These are phyloP conservation scores for Nicotiana obtusifolia DNA, from an alignment of 257 asterid genomes.

Conservation along the genomic window DNA sequence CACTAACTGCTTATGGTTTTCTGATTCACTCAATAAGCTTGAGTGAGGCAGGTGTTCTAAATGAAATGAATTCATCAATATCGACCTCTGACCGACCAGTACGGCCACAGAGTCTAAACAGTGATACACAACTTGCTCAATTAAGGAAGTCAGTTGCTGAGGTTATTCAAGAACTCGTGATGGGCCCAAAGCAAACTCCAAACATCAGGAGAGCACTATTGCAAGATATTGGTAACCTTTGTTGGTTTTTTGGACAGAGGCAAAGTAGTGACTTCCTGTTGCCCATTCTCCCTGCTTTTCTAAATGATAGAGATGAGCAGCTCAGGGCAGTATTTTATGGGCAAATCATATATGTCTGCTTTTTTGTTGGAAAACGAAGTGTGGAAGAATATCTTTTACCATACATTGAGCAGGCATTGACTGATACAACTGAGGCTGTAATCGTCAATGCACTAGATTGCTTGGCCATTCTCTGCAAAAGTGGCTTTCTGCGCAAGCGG, in stretches of 20 bases:
- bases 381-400: constrained; percentile 99
- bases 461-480: constrained; percentile 86
- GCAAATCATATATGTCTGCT: constrained; percentile 81
- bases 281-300: constrained; percentile 98
- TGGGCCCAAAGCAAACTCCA: constrained; percentile 99
- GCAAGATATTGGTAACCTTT: constrained; percentile 93
- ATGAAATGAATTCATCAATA: constrained; percentile 58
- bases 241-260: constrained; percentile 99
- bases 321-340: constrained; percentile 96
- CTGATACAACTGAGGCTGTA: constrained; percentile 76
- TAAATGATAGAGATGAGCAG: constrained; percentile 96
- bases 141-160: constrained; percentile 90
- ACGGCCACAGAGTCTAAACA: constrained; percentile 44
- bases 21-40: constrained; percentile 90
- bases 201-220: constrained; percentile 96
- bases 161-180: constrained; percentile 96
- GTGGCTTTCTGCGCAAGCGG: constrained; percentile 78
- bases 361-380: constrained; percentile 93
- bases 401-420: constrained; percentile 94
- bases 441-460: constrained; percentile 91
- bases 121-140: constrained; percentile 81
- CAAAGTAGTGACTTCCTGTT: constrained; percentile 95
- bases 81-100: constrained; percentile 39
- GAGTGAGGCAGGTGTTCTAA: constrained; percentile 96
- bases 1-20: constrained; percentile 93